Conservation (phyloP, 2,329 filamentous ascomycete genomes). For the Penicillium digitatum region DNA sequence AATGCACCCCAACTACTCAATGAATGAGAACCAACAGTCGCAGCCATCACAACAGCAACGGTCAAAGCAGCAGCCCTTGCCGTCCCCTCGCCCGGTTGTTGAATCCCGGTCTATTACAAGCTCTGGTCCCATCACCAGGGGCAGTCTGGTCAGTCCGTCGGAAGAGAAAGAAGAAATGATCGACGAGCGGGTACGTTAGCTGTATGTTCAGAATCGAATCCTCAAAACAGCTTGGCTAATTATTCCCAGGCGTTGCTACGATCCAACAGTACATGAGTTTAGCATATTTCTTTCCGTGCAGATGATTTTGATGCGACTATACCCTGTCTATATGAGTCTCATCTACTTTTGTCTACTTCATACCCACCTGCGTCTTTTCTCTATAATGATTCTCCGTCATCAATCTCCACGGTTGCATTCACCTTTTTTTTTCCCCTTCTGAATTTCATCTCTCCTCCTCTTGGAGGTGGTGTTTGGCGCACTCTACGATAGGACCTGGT, state of each 20-base stretch:
- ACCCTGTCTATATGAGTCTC: conserved; percentile 27
- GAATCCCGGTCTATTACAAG: conserved; percentile 67
- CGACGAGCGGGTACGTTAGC: conserved; percentile 51
- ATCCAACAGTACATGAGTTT: conserved; percentile 48
- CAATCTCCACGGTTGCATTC: conserved; percentile 15
- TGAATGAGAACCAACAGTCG: conserved; percentile 35
- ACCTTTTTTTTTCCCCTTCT: conserved; percentile 15
- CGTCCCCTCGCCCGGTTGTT: conserved; percentile 48
- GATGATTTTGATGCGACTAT: conserved; percentile 26
- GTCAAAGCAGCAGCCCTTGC: conserved; percentile 16
- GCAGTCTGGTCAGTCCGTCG: conserved; percentile 60
- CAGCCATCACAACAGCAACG: conserved; percentile 14
- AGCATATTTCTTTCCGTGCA: conserved; percentile 27
- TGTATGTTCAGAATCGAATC: conserved; percentile 8
- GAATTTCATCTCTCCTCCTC: not conserved
- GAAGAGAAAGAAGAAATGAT: conserved; percentile 61
- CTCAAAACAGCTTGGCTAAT: conserved; percentile 9
- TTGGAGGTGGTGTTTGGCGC: conserved; percentile 21
- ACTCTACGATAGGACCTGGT: conserved; percentile 17
- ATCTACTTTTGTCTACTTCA: conserved; percentile 17
- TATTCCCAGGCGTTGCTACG: conserved; percentile 42
- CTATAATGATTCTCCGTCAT: not conserved
- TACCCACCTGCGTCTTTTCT: conserved; percentile 17
- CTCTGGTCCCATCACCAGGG: conserved; percentile 55
- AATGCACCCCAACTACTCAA: conserved; percentile 34